Conservation (phyloP, 2,329 filamentous ascomycete genomes). For the Fusarium robinianum region DNA sequence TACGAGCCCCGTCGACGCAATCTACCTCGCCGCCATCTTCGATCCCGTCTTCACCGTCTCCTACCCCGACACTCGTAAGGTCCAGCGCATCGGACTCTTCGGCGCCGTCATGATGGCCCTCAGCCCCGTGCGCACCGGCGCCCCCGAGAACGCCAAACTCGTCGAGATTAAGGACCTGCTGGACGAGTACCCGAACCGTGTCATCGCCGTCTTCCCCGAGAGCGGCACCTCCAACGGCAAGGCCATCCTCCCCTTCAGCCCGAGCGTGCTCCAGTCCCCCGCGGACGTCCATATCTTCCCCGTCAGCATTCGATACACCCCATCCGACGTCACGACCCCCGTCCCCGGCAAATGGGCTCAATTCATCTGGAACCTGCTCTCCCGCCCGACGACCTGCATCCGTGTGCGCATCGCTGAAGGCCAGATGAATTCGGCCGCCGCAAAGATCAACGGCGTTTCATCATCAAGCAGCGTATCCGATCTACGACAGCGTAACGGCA, state of each 20-base stretch:
- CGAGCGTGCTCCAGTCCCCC: slow-evolving; percentile 71
- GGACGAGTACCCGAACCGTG: slow-evolving; percentile 69
- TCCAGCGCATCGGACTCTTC: slow-evolving; percentile 77
- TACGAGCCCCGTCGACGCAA: slow-evolving; percentile 87
- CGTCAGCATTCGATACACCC: slow-evolving; percentile 85
- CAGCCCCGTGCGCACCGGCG: slow-evolving; percentile 55
- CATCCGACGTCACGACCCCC: slow-evolving; percentile 87
- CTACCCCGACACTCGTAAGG: slow-evolving; percentile 73
- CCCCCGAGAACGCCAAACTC: slow-evolving; percentile 53
- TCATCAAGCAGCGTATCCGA: slow-evolving; percentile 35
- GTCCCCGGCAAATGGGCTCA: slow-evolving; percentile 72
- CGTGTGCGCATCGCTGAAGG: slow-evolving; percentile 86
- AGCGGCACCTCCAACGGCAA: slow-evolving; percentile 93
- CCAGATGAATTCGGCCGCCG: slow-evolving; percentile 57
- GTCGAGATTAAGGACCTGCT: slow-evolving; percentile 68
- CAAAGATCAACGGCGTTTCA: slow-evolving; percentile 43
- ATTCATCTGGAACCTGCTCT: slow-evolving; percentile 87
- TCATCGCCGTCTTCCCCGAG: slow-evolving; percentile 89
- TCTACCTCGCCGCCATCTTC: slow-evolving; percentile 95
- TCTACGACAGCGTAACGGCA: slow-evolving; percentile 36
- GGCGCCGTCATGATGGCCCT: slow-evolving; percentile 77
- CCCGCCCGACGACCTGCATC: slow-evolving; percentile 84
- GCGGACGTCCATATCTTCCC: slow-evolving; percentile 80
- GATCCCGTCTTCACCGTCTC: slow-evolving; percentile 91
- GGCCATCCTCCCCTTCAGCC: slow-evolving; percentile 83